Evolutionary conservation across 2,329 filamentous ascomycete species (phyloP).

Genomic region (Boeremia lycopersici): DNA sequence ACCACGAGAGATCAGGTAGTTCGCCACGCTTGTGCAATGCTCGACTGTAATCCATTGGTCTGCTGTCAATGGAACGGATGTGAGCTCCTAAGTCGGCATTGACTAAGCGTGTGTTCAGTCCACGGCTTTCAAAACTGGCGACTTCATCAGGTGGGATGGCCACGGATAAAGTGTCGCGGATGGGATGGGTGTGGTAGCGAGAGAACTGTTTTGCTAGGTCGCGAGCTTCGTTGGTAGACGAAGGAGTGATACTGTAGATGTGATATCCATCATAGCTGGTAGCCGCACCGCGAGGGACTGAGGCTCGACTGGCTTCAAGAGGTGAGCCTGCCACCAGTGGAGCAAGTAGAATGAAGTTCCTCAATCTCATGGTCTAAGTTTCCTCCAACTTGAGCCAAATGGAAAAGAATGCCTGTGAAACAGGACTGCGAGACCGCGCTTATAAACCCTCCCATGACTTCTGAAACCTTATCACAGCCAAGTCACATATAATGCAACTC

Average conservation of each 20-base stretch:
- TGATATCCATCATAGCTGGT: conserved; percentile 28
- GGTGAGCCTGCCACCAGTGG: conserved; percentile 22
- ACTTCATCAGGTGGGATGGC: conserved; percentile 50
- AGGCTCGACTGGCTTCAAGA: conserved; percentile 1
- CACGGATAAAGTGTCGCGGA: conserved; percentile 35
- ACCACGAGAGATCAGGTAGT: conserved; percentile 49
- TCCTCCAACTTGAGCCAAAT: neutral
- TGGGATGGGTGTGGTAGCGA: conserved; percentile 27
- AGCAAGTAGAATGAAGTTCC: conserved; percentile 12
- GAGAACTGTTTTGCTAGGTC: conserved; percentile 21
- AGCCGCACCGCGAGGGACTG: conserved; percentile 2
- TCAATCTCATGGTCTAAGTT: conserved; percentile 18
- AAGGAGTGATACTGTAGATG: conserved; percentile 26
- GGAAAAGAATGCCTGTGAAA: neutral
- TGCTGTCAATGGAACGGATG: conserved; percentile 40
- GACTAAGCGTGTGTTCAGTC: conserved; percentile 48
- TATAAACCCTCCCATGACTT: neutral
- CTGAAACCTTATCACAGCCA: neutral
- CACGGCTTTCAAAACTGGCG: conserved; percentile 45
- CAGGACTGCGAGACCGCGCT: neutral
- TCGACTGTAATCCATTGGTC: conserved; percentile 18
- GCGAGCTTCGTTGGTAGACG: conserved; percentile 23
- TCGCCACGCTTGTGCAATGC: conserved; percentile 38
- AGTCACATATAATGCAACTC: neutral
- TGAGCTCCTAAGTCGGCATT: conserved; percentile 53